Conservation (phyloP, 139 green algal species). For the Chlamydomonas incerta region DNA sequence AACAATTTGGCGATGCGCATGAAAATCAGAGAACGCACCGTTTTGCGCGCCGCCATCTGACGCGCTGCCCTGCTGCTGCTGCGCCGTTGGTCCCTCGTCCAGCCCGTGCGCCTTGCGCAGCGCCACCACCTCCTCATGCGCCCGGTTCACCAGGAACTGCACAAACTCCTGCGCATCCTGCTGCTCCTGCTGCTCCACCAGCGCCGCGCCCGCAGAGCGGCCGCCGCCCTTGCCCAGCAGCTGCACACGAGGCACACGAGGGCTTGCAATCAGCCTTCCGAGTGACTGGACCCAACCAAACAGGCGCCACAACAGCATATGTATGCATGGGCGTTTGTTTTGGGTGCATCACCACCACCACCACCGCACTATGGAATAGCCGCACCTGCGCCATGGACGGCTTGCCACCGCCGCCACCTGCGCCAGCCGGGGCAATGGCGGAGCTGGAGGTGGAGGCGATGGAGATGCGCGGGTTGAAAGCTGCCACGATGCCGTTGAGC, state of each 20-base stretch:
- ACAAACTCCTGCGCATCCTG: constrained; percentile 91
- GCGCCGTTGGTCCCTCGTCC: background rate
- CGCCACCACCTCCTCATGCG: constrained; percentile 77
- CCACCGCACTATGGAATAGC: too few relatives aligned
- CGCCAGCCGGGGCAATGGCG: constrained; percentile 18
- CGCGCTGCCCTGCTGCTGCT: too few relatives aligned
- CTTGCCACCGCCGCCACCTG: constrained; percentile 11
- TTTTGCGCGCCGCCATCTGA: background rate
- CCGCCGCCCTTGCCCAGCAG: constrained; percentile 1
- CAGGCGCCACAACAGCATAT: too few relatives aligned
- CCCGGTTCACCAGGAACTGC: constrained; percentile 75
- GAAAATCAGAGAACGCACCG: background rate
- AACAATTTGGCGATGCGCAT: background rate
- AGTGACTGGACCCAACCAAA: too few relatives aligned
- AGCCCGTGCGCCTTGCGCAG: constrained; percentile 48
- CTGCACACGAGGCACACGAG: too few relatives aligned
- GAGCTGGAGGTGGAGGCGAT: background rate
- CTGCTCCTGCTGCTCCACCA: constrained; percentile 70
- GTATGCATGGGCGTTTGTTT: too few relatives aligned
- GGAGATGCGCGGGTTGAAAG: constrained; percentile 63
- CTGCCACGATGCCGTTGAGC: constrained; percentile 68
- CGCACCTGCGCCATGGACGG: constrained; percentile 50
- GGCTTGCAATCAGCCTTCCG: too few relatives aligned
- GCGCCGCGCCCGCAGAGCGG: background rate
- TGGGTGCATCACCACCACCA: too few relatives aligned